phyloP scores from a whole-genome alignment of 352 stramenopile genomes.

The Pythium scleroteichum region DNA sequence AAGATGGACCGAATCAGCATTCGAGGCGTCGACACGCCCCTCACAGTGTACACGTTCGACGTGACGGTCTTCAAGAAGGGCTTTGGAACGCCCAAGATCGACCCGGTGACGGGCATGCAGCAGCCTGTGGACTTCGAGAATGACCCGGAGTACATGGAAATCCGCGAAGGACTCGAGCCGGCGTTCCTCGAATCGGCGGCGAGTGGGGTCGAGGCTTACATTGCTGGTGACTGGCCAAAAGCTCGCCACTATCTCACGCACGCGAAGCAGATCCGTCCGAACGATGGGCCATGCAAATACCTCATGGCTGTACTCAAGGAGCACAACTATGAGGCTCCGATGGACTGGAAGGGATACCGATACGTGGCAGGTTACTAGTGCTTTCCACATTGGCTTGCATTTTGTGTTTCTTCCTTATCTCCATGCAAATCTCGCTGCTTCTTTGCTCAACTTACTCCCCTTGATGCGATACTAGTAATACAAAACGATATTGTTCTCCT shows the following conservation, averaged over 20 bases:
- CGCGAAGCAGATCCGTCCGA: constrained; percentile 68
- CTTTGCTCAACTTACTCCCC: background rate
- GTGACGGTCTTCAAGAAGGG: constrained; percentile 78
- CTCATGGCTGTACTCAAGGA: constrained; percentile 91
- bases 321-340: constrained; percentile 81
- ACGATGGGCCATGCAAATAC: constrained; percentile 90
- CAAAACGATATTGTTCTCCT: constrained; percentile 1
- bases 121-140: constrained; percentile 81
- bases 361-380: constrained; percentile 82
- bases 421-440: constrained; percentile 4
- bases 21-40: constrained; percentile 71
- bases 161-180: constrained; percentile 77
- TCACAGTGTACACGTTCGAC: constrained; percentile 89
- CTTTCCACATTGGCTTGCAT: background rate
- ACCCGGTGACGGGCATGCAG: constrained; percentile 59
- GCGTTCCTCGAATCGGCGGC: constrained; percentile 71
- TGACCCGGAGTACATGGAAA: constrained; percentile 81
- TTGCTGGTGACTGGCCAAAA: constrained; percentile 75
- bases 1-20: constrained; percentile 89
- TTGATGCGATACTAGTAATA: too few relatives aligned
- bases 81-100: constrained; percentile 73
- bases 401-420: constrained; percentile 17
- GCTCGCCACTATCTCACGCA: constrained; percentile 72
- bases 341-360: constrained; percentile 91
- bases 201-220: constrained; percentile 74